Percentiles rank a stretch among this genome's conserved stretches.
Conservation (phyloP, 306 rosid genomes). For the Rosa lucieae region DNA sequence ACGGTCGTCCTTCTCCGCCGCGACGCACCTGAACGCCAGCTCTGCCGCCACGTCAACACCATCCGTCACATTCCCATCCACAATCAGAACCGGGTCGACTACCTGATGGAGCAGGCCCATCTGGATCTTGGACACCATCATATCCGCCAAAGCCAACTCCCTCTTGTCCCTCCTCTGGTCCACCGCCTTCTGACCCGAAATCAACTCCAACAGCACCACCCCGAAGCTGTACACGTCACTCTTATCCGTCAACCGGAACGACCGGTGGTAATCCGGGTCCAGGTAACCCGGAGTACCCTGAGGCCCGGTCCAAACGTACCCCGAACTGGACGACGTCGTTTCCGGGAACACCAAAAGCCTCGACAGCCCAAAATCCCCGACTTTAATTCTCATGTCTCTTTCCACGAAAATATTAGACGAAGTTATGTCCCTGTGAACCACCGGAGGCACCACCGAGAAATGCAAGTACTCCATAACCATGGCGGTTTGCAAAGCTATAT, state of each 20-base stretch:
- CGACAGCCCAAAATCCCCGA: conserved; percentile 95
- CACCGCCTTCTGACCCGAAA: conserved; percentile 75
- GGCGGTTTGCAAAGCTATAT: conserved; percentile 80
- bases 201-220: conserved; percentile 73
- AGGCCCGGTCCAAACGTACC: conserved; percentile 92
- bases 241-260: conserved; percentile 88
- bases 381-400: conserved; percentile 83
- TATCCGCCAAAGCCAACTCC: conserved; percentile 78
- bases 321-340: conserved; percentile 43
- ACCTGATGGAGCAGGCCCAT: conserved; percentile 72
- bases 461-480: conserved; percentile 93
- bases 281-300: conserved; percentile 96
- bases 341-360: conserved; percentile 64
- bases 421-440: conserved; percentile 92
- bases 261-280: conserved; percentile 92
- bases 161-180: conserved; percentile 73
- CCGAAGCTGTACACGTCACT: conserved; percentile 98
- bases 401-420: conserved; percentile 79
- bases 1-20: conserved; percentile 88
- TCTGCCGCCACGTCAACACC: conserved; percentile 68
- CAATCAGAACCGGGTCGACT: conserved; percentile 59
- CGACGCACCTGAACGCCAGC: conserved; percentile 90
- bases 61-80: conserved; percentile 35
- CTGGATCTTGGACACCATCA: conserved; percentile 84
- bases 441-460: conserved; percentile 68